Evolutionary conservation across 2,329 filamentous ascomycete genomes (phyloP).

Genomic region (Juglanconis oblonga): DNA sequence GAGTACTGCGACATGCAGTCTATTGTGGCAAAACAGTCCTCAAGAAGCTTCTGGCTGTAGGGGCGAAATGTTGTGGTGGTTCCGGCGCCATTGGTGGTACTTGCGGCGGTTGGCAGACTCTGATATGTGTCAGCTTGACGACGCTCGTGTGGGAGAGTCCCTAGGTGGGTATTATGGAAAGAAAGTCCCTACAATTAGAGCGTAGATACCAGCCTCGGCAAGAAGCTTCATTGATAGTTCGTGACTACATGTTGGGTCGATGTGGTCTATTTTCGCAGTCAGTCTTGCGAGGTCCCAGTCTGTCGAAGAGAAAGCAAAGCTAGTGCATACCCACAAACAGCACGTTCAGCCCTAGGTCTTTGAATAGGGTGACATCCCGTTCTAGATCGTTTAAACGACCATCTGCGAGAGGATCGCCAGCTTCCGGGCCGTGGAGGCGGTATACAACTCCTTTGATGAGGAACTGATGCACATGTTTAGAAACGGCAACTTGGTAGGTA

Average conservation of each 20-base stretch:
- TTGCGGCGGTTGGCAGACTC: constrained; percentile 13
- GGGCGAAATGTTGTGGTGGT: constrained; percentile 16
- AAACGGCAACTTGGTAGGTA: not conserved
- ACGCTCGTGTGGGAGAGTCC: not conserved
- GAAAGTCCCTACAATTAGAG: constrained; percentile 23
- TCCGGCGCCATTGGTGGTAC: constrained; percentile 9
- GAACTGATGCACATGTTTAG: constrained; percentile 5
- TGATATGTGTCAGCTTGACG: not conserved
- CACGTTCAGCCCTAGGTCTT: constrained; percentile 25
- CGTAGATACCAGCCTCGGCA: constrained; percentile 24
- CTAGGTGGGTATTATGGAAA: not conserved
- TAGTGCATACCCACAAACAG: constrained; percentile 24
- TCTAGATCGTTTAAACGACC: constrained; percentile 22
- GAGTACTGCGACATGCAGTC: constrained; percentile 26
- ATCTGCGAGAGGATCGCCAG: constrained; percentile 19
- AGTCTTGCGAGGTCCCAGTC: not conserved
- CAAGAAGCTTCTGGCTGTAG: constrained; percentile 21
- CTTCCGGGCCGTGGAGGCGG: constrained; percentile 5
- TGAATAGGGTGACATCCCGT: constrained; percentile 24
- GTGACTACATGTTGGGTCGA: constrained; percentile 10
- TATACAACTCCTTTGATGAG: constrained; percentile 19
- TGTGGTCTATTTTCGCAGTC: not conserved
- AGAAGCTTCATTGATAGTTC: constrained; percentile 15
- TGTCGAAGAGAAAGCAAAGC: not conserved
- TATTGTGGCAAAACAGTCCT: constrained; percentile 23